phyloP scores from a whole-genome alignment of 2,329 filamentous ascomycete genomes.

The Botrytis squamosa region DNA sequence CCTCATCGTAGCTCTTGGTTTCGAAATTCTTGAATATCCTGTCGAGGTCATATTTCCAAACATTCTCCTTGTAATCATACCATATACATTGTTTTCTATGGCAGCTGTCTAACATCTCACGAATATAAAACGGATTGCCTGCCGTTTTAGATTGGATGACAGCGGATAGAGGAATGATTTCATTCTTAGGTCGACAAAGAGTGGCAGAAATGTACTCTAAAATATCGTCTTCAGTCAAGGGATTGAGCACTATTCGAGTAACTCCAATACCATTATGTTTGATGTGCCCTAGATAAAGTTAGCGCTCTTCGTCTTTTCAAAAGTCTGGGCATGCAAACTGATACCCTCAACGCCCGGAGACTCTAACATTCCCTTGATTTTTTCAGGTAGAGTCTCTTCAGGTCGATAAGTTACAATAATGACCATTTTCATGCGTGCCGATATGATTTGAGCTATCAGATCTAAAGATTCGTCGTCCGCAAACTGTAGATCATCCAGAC shows the following conservation, averaged over 20 bases:
- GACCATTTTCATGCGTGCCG: slow-evolving; percentile 72
- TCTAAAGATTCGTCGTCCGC: slow-evolving; percentile 86
- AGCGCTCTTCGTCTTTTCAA: slow-evolving; percentile 25
- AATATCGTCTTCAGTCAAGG: slow-evolving; percentile 77
- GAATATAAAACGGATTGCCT: slow-evolving; percentile 84
- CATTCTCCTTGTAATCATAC: slow-evolving; percentile 81
- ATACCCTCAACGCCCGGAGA: slow-evolving; percentile 55
- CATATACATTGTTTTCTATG: slow-evolving; percentile 84
- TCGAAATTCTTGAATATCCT: slow-evolving; percentile 82
- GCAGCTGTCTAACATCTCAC: slow-evolving; percentile 85
- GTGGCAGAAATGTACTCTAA: slow-evolving; percentile 80
- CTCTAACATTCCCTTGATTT: slow-evolving; percentile 54
- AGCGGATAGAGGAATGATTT: slow-evolving; percentile 73
- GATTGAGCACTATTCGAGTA: slow-evolving; percentile 69
- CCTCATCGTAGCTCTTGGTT: slow-evolving; percentile 73
- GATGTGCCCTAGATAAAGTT: slow-evolving; percentile 34
- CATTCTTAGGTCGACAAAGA: slow-evolving; percentile 69
- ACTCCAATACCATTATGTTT: slow-evolving; percentile 52
- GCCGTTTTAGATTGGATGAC: slow-evolving; percentile 74
- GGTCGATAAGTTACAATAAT: slow-evolving; percentile 72
- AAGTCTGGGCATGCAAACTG: slow-evolving; percentile 34
- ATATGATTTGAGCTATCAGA: slow-evolving; percentile 76
- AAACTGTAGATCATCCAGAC: slow-evolving; percentile 79
- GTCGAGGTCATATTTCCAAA: slow-evolving; percentile 85
- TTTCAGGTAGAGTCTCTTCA: slow-evolving; percentile 60